phyloP scores from a whole-genome alignment of 805 yeast species.

The Candida tammaniensis region DNA sequence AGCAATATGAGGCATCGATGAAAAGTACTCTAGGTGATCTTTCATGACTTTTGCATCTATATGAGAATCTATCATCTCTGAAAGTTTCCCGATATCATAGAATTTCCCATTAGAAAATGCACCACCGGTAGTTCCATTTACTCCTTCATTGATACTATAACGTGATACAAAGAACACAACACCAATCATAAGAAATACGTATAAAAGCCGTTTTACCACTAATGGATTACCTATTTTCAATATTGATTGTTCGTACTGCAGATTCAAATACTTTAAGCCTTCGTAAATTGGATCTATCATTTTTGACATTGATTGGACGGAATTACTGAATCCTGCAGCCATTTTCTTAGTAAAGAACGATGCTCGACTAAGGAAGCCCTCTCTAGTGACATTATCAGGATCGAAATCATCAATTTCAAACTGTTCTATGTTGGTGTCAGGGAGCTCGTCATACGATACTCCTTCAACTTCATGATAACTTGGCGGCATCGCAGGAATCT shows the following conservation, averaged over 20 bases:
- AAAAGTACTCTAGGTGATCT: conserved; percentile 65
- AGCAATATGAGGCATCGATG: conserved; percentile 80
- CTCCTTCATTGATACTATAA: conserved; percentile 47
- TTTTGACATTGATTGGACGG: conserved; percentile 40
- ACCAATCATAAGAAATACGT: conserved; percentile 62
- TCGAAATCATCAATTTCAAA: conserved; percentile 17
- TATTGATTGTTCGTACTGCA: conserved; percentile 54
- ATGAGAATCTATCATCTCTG: conserved; percentile 44
- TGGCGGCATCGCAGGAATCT: conserved; percentile 15
- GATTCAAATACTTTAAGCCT: conserved; percentile 37
- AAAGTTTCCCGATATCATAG: conserved; percentile 55
- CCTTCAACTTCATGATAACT: conserved; percentile 11
- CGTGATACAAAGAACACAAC: conserved; percentile 56
- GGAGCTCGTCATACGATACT: no score
- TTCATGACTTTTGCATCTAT: conserved; percentile 59
- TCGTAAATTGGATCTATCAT: conserved; percentile 54
- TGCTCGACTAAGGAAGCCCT: conserved; percentile 33
- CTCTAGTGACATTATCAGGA: conserved; percentile 16
- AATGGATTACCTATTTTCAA: conserved; percentile 80
- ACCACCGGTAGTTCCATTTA: conserved; percentile 39
- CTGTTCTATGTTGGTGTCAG: conserved; percentile 13
- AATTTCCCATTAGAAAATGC: conserved; percentile 54
- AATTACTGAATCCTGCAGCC: conserved; percentile 7
- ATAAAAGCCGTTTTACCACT: conserved; percentile 72
- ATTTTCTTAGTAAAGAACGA: conserved; percentile 17